Evolutionary conservation across 352 stramenopile species (phyloP).

Genomic region (Phytophthora pseudosyringae): DNA sequence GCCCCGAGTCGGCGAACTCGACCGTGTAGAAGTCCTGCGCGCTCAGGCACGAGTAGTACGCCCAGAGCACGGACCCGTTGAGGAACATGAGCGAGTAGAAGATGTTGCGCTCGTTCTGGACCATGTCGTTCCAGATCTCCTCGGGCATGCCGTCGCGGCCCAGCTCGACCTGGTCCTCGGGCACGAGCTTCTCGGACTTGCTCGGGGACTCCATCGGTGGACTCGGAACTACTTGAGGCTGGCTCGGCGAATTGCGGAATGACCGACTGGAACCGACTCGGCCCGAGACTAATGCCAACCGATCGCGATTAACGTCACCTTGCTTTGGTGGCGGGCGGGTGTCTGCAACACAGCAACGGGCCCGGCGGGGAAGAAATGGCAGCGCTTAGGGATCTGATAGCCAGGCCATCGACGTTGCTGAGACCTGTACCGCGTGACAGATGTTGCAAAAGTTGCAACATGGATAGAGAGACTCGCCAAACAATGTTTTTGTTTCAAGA

Average conservation of each 20-base stretch:
- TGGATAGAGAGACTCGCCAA: no score
- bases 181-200: constrained; percentile 54
- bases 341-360: no score
- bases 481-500: background rate
- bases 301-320: constrained; percentile 24
- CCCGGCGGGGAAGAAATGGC: constrained; percentile 22
- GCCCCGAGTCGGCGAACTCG: constrained; percentile 51
- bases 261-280: constrained; percentile 7
- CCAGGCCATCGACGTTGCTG: no score
- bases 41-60: constrained; percentile 79
- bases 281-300: constrained; percentile 18
- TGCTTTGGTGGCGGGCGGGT: constrained; percentile 24
- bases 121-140: constrained; percentile 66
- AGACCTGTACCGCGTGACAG: constrained; percentile 23
- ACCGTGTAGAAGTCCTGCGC: constrained; percentile 67
- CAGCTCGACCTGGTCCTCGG: constrained; percentile 24
- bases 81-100: constrained; percentile 79
- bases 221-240: constrained; percentile 2
- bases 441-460: constrained; percentile 1
- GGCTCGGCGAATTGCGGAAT: constrained; percentile 30
- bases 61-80: constrained; percentile 73
- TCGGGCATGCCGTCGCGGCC: constrained; percentile 55
- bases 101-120: constrained; percentile 54
- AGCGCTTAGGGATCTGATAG: constrained; percentile 7
- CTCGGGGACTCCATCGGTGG: constrained; percentile 29